These are phyloP conservation scores for Coemansia javaensis DNA, from an alignment of 192 early-diverging fungal genomes.

Conservation along the genomic window DNA sequence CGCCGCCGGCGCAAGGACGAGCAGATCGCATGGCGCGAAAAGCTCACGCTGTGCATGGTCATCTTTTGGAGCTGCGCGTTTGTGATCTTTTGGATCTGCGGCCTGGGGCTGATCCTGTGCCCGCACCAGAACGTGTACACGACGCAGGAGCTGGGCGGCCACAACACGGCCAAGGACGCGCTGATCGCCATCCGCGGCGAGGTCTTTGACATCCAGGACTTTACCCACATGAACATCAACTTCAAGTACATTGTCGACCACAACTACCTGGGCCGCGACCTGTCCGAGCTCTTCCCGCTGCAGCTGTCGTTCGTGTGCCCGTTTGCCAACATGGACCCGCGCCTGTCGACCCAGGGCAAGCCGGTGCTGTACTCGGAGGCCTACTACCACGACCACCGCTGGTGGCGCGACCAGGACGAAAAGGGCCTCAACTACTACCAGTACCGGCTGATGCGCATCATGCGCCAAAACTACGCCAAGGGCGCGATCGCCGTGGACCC, in stretches of 20 bases:
- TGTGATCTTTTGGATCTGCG: constrained; percentile 80
- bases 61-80: constrained; percentile 68
- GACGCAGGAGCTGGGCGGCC: constrained; percentile 56
- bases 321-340: constrained; percentile 51
- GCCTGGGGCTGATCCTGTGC: constrained; percentile 65
- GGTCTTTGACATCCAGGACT: constrained; percentile 68
- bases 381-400: constrained; percentile 64
- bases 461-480: constrained; percentile 62
- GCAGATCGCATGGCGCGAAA: constrained; percentile 93
- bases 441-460: constrained; percentile 55
- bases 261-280: constrained; percentile 63
- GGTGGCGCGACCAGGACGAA: constrained; percentile 47
- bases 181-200: constrained; percentile 69
- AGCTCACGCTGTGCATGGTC: constrained; percentile 80
- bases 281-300: constrained; percentile 65
- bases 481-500: constrained; percentile 59
- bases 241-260: constrained; percentile 44
- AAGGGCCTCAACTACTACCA: constrained; percentile 64
- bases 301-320: constrained; percentile 55
- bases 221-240: constrained; percentile 53
- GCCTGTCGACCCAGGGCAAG: constrained; percentile 45
- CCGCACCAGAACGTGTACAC: constrained; percentile 68
- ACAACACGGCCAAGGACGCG: constrained; percentile 54
- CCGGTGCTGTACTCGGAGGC: constrained; percentile 56
- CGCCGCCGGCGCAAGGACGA: constrained; percentile 71